Evolutionary conservation across 1,139 yeast species (phyloP), one percentile per base, ranked within the genome.

Genomic region (Kurtzmaniella quercitrusa): DNA sequence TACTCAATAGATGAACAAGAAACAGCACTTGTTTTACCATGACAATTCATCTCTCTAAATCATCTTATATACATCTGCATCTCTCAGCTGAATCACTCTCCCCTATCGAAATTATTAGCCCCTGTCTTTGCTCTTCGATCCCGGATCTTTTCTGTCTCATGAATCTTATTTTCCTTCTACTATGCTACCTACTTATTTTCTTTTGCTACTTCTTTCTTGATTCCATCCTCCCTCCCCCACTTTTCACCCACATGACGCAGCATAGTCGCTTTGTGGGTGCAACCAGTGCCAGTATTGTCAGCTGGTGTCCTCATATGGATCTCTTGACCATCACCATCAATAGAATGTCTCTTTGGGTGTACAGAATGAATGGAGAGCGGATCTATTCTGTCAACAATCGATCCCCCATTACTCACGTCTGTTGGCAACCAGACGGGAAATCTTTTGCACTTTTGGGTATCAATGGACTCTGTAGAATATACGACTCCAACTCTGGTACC

Each of bases 251-350:
- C 36, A 31, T 40, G n/a, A n/a, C n/a, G 21, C 37, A 29, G 39
- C 38, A 41, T 15, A 49, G 45, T 39, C 63, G 59, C 49, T 62
- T 70, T 46, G 54, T 69, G 45, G 75, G 75, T 11, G 56, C 68
- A 40, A 62, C 77, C 29, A 71, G 71, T 47, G 72, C 75, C 1
- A 63, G 58, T 41, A 62, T 71, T 41, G 52, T 77, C 43, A 64
- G 70, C 44, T 76, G 82, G 77, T 78, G 82, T 53, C 85, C 85
- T 1, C 65, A 73, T 10, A 73, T 79, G 68, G 79, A 79, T 50
- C 61, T 81, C 38, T 53, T 81, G 34, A 74, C 79, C 19, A 60
- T 79, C 3, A 67, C 77, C 39, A 72, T 73, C 66, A 70, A 73
- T 41, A 68, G 65, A 40, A 71, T 65, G 46, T 70, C 81, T 9